These are phyloP conservation scores for Didymella glomerata DNA, from an alignment of 2,329 filamentous ascomycete species.

Conservation along the genomic window DNA sequence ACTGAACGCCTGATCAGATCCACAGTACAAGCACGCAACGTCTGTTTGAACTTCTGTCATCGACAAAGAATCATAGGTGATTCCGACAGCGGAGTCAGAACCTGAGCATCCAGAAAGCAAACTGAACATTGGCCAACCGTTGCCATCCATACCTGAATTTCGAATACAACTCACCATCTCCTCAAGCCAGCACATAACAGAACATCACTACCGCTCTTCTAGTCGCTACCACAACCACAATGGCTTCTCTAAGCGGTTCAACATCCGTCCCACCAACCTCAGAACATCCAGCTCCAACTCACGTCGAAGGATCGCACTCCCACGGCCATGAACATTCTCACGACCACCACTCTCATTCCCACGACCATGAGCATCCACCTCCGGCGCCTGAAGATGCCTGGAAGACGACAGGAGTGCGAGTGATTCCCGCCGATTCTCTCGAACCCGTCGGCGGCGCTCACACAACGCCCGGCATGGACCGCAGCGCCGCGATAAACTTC, in stretches of 20 bases:
- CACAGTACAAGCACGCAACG: constrained; percentile 20
- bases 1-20: constrained; percentile 15
- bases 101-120: not conserved
- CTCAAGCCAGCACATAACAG: not conserved
- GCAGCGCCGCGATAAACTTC: constrained; percentile 14
- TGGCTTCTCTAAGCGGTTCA: constrained; percentile 17
- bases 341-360: not conserved
- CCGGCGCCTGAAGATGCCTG: constrained; percentile 14
- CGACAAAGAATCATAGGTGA: not conserved
- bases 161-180: not conserved
- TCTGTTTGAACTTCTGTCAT: constrained; percentile 8
- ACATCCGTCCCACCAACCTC: constrained; percentile 15
- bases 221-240: not conserved
- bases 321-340: constrained; percentile 3
- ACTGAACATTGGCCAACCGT: not conserved
- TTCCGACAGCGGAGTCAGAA: not conserved
- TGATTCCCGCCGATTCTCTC: constrained; percentile 11
- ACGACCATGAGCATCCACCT: constrained; percentile 1
- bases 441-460: constrained; percentile 9
- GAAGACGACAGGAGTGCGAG: constrained; percentile 21
- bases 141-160: not conserved
- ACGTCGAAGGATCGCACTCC: not conserved
- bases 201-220: not conserved
- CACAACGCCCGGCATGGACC: constrained; percentile 21
- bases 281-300: constrained; percentile 1